phyloP scores from a whole-genome alignment of 202 grass and related monocot genomes.

The Schoenoplectus tabernaemontani region DNA sequence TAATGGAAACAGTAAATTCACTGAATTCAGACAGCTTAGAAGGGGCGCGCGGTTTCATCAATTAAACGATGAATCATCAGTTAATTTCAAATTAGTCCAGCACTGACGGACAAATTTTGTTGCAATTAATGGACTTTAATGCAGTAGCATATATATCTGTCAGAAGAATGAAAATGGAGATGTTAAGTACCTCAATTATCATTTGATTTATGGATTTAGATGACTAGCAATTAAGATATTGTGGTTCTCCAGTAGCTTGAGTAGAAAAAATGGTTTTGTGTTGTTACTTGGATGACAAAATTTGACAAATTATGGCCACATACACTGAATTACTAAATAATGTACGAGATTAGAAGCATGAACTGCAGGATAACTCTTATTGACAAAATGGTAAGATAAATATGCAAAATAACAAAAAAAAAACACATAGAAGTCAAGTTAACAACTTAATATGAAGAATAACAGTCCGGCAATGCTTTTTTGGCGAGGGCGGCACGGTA shows the following conservation, averaged over 20 bases:
- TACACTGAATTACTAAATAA: background rate
- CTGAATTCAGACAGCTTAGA: too few species aligned
- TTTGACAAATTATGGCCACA: background rate
- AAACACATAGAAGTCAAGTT: background rate
- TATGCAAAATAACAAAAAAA: background rate
- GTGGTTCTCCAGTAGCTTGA: background rate
- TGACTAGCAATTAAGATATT: background rate
- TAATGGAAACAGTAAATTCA: background rate
- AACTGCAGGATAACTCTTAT: background rate
- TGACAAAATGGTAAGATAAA: background rate
- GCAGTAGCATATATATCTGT: background rate
- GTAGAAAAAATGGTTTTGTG: background rate
- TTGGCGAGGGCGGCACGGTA: background rate
- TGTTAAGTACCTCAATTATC: slow-evolving; percentile 2
- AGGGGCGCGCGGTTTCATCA: too few species aligned
- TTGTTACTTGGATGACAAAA: background rate
- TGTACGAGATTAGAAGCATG: too few species aligned
- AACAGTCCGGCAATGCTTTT: background rate
- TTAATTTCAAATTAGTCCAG: slow-evolving; percentile 12
- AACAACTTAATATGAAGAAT: background rate
- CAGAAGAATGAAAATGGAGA: background rate
- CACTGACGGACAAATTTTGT: background rate
- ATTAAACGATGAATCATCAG: too few species aligned
- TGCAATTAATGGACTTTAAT: slow-evolving; percentile 16
- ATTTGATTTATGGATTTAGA: slow-evolving; percentile 8